Evolutionary conservation across 139 green algal genomes (phyloP), one percentile per base, ranked within the genome.

Genomic region (Auxenochlorella pyrenoidosa): DNA sequence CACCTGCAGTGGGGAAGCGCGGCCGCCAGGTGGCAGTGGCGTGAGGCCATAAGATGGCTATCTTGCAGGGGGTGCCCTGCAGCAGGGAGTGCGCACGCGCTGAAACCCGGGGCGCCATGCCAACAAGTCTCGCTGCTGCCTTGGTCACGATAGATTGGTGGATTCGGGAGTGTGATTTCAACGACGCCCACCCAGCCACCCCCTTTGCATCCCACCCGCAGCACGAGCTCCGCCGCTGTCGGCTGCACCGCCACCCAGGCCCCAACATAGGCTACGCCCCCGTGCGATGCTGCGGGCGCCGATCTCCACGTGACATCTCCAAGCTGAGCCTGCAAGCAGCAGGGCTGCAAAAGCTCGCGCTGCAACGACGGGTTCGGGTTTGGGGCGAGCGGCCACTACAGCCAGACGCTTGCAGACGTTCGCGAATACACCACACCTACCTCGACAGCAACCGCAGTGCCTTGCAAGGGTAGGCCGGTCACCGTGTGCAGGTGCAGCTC

Each of bases 231-330:
- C 22, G 54, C 34, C 24, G 34, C 36, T 30, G 75, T 26, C 4
- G 54, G 78, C 54, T 71, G 78, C 78, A 84, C 34, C 51, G 78
- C 78, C 78, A 84, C 78, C 78, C 78, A 84, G 32, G 78, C 78
- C 0, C 78, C 78, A n/a, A 84, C 15, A 54, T 84, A 84, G 21
- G 78, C 78, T 0, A 72, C 54, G 6, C 34, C 65, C 18, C 54
- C 78, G 36, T 85, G 79, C 58, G 59, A 43, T 41, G 28, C 59
- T 16, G 79, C 79, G 21, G 79, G 32, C 1, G 79, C 60, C 28
- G 79, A 60, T 43, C 24, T 28, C 59, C 79, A 85, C 16, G 40
- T 72, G 21, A 47, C 28, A 36, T 84, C 54, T 0, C 54, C 78
- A 21, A 84, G 54, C 22, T 71, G 24, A 5, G 70, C 36, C 78